Evolutionary conservation across 2,329 filamentous ascomycete species (phyloP).

Genomic region (Aspergillus alliaceus): DNA sequence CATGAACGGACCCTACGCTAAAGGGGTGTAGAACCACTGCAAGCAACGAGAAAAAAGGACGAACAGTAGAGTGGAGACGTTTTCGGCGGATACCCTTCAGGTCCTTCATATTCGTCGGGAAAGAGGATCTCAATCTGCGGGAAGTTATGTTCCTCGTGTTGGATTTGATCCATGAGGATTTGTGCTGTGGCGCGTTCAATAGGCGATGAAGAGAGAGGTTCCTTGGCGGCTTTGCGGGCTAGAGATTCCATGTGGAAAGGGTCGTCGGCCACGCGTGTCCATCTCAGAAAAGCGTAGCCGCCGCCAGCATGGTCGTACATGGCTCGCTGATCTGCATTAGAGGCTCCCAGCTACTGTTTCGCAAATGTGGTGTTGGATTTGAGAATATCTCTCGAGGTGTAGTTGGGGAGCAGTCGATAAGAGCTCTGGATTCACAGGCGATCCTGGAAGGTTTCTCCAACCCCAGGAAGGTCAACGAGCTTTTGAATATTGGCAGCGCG

Average conservation of each 20-base stretch:
- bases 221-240: not conserved
- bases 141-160: not conserved
- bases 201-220: not conserved
- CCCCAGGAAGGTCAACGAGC: conserved; percentile 48
- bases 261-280: not conserved
- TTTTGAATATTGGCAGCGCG: conserved; percentile 40
- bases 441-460: conserved; percentile 44
- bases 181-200: not conserved
- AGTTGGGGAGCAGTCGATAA: not conserved
- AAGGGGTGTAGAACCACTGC: not conserved
- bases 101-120: not conserved
- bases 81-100: not conserved
- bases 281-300: not conserved
- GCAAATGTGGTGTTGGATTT: not conserved
- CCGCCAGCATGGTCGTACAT: not conserved
- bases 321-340: not conserved
- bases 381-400: not conserved
- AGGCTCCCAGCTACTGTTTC: not conserved
- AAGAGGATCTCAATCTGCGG: not conserved
- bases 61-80: not conserved
- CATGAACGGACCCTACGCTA: not conserved
- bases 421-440: conserved; percentile 13
- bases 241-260: not conserved
- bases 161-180: not conserved
- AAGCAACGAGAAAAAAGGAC: not conserved